A percentile compares a stretch with the other conserved stretches of the same genome.
Conservation (phyloP, 1,284 basidiomycete species). For the Exobasidium rhododendri region DNA sequence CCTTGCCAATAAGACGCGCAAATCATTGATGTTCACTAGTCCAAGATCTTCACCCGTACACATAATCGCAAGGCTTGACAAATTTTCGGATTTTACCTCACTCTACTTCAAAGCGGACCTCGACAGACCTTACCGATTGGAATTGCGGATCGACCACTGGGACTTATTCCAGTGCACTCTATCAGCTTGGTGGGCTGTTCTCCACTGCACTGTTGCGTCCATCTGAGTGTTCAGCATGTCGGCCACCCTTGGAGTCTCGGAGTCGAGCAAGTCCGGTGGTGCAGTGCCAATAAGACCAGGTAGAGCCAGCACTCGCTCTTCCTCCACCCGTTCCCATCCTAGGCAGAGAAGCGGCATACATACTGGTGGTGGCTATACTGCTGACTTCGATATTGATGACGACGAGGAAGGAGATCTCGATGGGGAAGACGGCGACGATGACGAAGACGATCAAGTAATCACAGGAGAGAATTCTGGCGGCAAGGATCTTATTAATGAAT, state of each 20-base stretch:
- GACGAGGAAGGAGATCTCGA: constrained; percentile 25
- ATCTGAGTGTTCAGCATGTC: no score
- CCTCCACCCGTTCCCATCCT: neutral
- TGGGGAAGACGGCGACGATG: constrained; percentile 30
- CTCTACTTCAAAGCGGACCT: no score
- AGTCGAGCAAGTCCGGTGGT: neutral
- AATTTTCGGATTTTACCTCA: no score
- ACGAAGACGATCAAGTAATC: constrained; percentile 65
- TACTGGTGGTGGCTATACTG: neutral
- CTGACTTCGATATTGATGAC: neutral
- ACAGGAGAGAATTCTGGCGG: constrained; percentile 54
- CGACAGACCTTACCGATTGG: no score
- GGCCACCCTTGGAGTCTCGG: neutral
- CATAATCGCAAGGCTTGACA: no score
- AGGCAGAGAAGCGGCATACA: neutral
- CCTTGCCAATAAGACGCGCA: no score
- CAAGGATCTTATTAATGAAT: constrained; percentile 61
- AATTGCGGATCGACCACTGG: no score
- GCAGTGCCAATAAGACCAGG: neutral
- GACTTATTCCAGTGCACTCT: no score
- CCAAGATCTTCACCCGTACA: no score
- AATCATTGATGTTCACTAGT: no score
- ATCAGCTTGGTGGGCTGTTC: no score
- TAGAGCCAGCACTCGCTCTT: neutral
- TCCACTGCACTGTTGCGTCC: no score